phyloP scores from a whole-genome alignment of 768 basidiomycete genomes.

The Mycena sanguinolenta region DNA sequence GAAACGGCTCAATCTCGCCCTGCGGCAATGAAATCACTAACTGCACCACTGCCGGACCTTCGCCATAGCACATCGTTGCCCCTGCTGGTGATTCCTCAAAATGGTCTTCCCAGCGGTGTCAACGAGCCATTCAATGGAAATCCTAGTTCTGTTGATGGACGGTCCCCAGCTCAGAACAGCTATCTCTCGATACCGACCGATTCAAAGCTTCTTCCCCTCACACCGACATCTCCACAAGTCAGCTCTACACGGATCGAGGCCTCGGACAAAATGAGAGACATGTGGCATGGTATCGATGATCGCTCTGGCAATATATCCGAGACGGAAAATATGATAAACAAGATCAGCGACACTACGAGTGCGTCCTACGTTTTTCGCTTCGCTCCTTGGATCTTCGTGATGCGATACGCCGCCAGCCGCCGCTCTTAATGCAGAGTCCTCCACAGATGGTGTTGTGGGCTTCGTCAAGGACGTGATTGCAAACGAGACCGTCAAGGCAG shows the following conservation, averaged over 20 bases:
- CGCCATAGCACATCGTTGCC: conserved; percentile 16
- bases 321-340: conserved; percentile 17
- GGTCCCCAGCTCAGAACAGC: not conserved
- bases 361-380: not conserved
- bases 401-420: not conserved
- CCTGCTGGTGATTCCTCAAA: conserved; percentile 2
- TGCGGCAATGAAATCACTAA: not conserved
- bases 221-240: conserved; percentile 11
- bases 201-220: conserved; percentile 14
- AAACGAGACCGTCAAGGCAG: conserved; percentile 8
- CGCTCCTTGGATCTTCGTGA: not conserved
- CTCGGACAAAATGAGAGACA: conserved; percentile 3
- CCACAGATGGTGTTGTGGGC: conserved; percentile 22
- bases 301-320: conserved; percentile 6
- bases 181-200: not conserved
- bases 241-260: conserved; percentile 2
- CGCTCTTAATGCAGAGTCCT: not conserved
- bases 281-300: conserved; percentile 14
- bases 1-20: not conserved
- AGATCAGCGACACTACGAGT: conserved; percentile 23
- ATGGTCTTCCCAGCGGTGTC: not conserved
- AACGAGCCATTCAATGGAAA: not conserved
- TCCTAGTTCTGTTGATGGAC: not conserved
- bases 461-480: conserved; percentile 12
- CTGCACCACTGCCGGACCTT: conserved; percentile 9